Evolutionary conservation across 2,329 filamentous ascomycete genomes (phyloP), one percentile per base, ranked within the genome.

Genomic region (Colletotrichum sp.): DNA sequence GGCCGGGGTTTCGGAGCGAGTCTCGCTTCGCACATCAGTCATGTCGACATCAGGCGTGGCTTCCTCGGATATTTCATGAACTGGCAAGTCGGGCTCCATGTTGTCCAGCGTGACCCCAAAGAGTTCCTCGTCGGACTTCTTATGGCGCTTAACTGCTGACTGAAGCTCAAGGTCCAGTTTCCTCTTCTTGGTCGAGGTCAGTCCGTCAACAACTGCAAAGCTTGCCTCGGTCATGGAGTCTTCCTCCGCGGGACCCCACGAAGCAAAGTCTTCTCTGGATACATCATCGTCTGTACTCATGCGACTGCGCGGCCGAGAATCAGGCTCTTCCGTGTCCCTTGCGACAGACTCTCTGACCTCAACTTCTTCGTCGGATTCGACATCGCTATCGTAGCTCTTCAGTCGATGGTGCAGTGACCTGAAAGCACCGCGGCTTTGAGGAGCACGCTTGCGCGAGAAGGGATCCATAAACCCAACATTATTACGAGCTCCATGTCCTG

Each of bases 341-440:
- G 91, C 92, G 65, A 93, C 85, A 14, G 94, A 92, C 39, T 86
- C 86, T 52, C 87, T 85, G 63, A 91, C 91, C 78, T 92, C 90
- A 3, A 84, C 87, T 72, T 98, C 96, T 79, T 98, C 96, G 78
- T 98, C 96, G 1, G 95, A 98, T 83, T 98, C 95, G n/a, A 94
- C 94, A 57, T 95, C 93, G 77, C 94, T 94, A 77, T 94, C 92
- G 81, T 94, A 91, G 78, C 93, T 91, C 78, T 94, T 91, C 77
- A 97, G 88, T 39, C 93, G 92, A 84, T 98, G 94, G 82, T 98
- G 95, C 21, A 99, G 89, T 8, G 95, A 95, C 69, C 96, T 92
- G 83, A 96, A 92, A 28, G 92, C 90, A 77, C 92, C 93, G 59
- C 87, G 87, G 16, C 85, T 82, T 82, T 89, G 82, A 77, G 91